Evolutionary conservation across 2,329 filamentous ascomycete genomes (phyloP).

Genomic region (Penicillium sumatraense): DNA sequence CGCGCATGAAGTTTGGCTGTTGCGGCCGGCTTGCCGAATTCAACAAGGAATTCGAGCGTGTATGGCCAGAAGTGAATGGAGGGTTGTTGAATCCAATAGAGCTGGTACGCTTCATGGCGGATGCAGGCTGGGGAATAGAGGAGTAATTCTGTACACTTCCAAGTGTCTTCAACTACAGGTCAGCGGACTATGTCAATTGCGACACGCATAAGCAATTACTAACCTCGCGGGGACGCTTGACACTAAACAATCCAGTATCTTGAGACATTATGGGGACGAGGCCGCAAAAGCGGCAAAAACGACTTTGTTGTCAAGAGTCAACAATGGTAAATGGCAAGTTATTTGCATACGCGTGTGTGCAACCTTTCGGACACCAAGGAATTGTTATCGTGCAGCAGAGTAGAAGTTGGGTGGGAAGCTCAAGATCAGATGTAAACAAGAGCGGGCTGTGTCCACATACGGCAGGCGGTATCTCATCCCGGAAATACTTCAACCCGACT

Average conservation of each 20-base stretch:
- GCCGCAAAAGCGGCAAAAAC: conserved; percentile 33
- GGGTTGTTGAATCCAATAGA: conserved; percentile 70
- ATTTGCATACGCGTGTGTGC: too few species aligned
- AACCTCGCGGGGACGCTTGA: conserved; percentile 90
- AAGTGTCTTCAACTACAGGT: conserved; percentile 64
- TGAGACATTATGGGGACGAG: conserved; percentile 71
- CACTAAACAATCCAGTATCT: conserved; percentile 85
- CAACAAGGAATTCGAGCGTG: conserved; percentile 83
- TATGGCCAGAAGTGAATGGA: conserved; percentile 72
- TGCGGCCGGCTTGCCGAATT: conserved; percentile 81
- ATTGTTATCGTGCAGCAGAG: conserved; percentile 22
- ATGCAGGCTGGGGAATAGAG: conserved; percentile 85
- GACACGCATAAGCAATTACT: conserved; percentile 34
- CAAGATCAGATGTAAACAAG: conserved; percentile 42
- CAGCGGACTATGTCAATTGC: conserved; percentile 20
- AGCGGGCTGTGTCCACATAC: conserved; percentile 25
- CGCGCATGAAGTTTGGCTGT: conserved; percentile 86
- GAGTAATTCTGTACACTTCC: conserved; percentile 82
- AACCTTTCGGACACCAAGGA: conserved; percentile 4
- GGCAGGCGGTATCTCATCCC: conserved; percentile 1
- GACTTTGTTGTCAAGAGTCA: neutral
- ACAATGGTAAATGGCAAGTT: neutral
- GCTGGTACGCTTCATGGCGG: conserved; percentile 90
- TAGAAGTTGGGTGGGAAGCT: conserved; percentile 16
- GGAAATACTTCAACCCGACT: conserved; percentile 23